These are phyloP conservation scores for Xylaria intraflava DNA, from an alignment of 495 filamentous ascomycete genomes.

Conservation along the genomic window DNA sequence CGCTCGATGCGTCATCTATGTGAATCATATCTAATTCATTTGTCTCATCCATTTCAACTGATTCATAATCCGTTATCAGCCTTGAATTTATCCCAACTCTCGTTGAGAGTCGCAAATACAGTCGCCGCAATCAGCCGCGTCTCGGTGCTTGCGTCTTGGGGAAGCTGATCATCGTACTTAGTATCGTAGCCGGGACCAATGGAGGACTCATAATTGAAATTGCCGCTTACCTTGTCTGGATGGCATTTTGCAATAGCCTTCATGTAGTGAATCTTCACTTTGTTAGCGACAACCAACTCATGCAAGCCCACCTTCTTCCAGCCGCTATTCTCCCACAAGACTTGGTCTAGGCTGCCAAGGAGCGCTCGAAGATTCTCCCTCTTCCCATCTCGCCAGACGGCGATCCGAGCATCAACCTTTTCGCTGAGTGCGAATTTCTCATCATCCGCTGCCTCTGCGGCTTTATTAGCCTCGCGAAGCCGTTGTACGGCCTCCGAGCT, in stretches of 20 bases:
- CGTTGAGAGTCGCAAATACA: conserved; percentile 90
- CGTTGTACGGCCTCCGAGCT: conserved; percentile 63
- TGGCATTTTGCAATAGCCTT: conserved; percentile 98
- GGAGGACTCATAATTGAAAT: conserved; percentile 1
- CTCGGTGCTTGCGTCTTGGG: conserved; percentile 85
- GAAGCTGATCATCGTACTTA: conserved; percentile 52
- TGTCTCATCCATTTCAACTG: conserved; percentile 7
- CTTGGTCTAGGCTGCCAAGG: conserved; percentile 77
- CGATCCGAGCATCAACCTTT: conserved; percentile 68
- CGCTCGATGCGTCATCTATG: conserved; percentile 2
- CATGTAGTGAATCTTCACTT: conserved; percentile 97
- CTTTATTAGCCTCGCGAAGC: conserved; percentile 73
- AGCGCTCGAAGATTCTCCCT: conserved; percentile 87
- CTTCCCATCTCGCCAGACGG: conserved; percentile 79
- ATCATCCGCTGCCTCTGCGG: conserved; percentile 74
- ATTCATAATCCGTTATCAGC: conserved; percentile 70
- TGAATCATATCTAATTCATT: conserved; percentile 15
- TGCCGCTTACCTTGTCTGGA: conserved; percentile 82
- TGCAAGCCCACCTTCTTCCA: conserved; percentile 97
- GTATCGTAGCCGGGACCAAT: conserved; percentile 4
- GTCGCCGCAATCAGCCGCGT: conserved; percentile 85
- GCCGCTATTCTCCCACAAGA: conserved; percentile 84
- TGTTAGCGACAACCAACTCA: conserved; percentile 80
- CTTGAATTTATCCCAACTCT: conserved; percentile 98
- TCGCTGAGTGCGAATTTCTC: conserved; percentile 89